Evolutionary conservation across 306 rosid species (phyloP).

Genomic region (Casuarina cunninghamiana): DNA sequence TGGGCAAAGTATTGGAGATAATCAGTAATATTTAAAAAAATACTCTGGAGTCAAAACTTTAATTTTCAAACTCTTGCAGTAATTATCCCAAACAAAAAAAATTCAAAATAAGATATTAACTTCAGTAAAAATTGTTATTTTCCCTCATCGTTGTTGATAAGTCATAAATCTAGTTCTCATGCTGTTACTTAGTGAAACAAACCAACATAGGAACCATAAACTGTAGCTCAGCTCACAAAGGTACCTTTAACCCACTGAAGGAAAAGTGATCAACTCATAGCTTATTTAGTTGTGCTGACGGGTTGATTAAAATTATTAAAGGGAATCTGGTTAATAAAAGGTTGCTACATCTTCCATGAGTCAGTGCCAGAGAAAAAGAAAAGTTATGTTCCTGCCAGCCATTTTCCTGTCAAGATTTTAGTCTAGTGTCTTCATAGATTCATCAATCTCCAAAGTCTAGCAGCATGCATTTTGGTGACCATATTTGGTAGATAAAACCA

Average conservation of each 20-base stretch:
- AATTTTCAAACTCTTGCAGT: conserved; percentile 1
- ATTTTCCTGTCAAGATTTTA: neutral
- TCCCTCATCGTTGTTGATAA: neutral
- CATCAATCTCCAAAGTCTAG: neutral
- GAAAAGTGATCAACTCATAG: neutral
- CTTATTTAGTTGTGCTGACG: neutral
- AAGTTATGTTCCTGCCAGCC: neutral
- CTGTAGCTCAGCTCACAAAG: neutral
- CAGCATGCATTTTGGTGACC: neutral
- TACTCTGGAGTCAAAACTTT: conserved; percentile 9
- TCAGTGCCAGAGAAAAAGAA: neutral
- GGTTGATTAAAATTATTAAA: neutral
- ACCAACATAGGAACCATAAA: neutral
- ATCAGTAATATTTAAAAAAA: conserved; percentile 1
- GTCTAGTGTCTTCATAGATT: neutral
- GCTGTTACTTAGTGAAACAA: neutral
- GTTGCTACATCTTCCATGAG: neutral
- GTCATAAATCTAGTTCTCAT: neutral
- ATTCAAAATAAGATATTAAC: neutral
- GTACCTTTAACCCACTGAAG: neutral
- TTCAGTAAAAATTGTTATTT: neutral
- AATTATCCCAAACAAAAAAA: conserved; percentile 9
- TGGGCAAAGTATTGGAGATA: conserved; percentile 28
- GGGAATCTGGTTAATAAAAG: neutral
- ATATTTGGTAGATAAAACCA: neutral